A percentile compares a stretch with the other conserved stretches of the same genome.
Conservation (phyloP, 352 stramenopile species). For the Phytophthora podocarpi region DNA sequence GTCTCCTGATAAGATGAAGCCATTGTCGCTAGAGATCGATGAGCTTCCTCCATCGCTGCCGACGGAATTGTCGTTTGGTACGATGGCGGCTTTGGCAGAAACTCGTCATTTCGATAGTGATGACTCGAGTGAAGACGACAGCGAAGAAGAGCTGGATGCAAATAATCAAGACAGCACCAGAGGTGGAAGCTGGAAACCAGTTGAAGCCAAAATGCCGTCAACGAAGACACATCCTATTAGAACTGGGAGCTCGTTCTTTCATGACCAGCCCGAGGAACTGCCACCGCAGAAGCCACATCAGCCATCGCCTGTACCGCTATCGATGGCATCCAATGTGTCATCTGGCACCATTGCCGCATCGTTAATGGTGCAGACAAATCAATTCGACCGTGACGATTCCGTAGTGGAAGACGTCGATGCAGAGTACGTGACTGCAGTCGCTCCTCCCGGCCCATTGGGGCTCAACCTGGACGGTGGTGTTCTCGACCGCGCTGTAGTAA, state of each 20-base stretch:
- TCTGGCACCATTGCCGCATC: constrained; percentile 23
- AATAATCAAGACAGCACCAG: not conserved
- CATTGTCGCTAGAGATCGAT: constrained; percentile 4
- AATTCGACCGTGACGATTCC: constrained; percentile 26
- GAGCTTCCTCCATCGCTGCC: not conserved
- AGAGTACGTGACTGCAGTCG: constrained; percentile 40
- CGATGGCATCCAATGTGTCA: constrained; percentile 29
- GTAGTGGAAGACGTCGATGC: constrained; percentile 22
- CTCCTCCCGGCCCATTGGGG: constrained; percentile 64
- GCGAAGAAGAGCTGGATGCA: constrained; percentile 4
- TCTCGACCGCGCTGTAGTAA: constrained; percentile 55
- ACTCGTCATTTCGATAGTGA: constrained; percentile 38
- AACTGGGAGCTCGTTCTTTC: not conserved
- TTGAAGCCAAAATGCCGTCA: not conserved
- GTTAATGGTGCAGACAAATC: constrained; percentile 28
- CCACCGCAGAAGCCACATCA: constrained; percentile 10
- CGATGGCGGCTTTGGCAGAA: constrained; percentile 30
- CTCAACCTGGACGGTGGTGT: constrained; percentile 67
- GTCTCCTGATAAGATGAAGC: not conserved
- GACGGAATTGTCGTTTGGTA: constrained; percentile 23
- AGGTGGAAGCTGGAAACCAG: constrained; percentile 1
- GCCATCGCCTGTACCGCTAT: constrained; percentile 8
- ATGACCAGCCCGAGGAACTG: constrained; percentile 6
- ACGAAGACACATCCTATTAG: no score
- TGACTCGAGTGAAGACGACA: constrained; percentile 31